Evolutionary conservation across 2,329 filamentous ascomycete species (phyloP).

Genomic region (Ophiognomonia clavigignenti-juglandacearum): DNA sequence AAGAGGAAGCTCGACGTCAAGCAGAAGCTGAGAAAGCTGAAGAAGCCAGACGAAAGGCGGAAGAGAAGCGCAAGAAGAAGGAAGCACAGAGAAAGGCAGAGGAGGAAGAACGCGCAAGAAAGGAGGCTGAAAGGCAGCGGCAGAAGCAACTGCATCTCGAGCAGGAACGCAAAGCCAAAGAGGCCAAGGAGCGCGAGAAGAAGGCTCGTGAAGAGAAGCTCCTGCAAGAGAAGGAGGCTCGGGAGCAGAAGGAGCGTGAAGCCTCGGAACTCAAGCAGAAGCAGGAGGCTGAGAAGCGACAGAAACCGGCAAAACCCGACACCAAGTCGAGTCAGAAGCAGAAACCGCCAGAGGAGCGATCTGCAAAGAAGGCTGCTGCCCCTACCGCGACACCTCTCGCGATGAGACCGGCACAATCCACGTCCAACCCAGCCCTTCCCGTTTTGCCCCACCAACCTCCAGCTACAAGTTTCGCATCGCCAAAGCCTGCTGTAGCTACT

Average conservation of each 20-base stretch:
- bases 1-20: conserved; percentile 71
- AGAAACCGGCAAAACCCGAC: conserved; percentile 41
- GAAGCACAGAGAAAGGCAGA: conserved; percentile 87
- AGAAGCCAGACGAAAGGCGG: conserved; percentile 74
- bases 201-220: conserved; percentile 79
- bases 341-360: conserved; percentile 41
- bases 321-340: conserved; percentile 35
- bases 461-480: conserved; percentile 60
- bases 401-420: conserved; percentile 37
- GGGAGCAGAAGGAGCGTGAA: conserved; percentile 59
- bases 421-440: conserved; percentile 37
- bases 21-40: conserved; percentile 75
- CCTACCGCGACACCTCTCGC: conserved; percentile 30
- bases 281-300: conserved; percentile 53
- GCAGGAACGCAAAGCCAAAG: conserved; percentile 75
- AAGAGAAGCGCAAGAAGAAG: conserved; percentile 87
- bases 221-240: conserved; percentile 70
- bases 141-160: conserved; percentile 84
- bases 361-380: conserved; percentile 35
- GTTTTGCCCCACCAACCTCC: conserved; percentile 56
- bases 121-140: conserved; percentile 78
- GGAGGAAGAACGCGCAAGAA: conserved; percentile 80
- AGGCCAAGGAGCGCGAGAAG: conserved; percentile 76
- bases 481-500: conserved; percentile 72
- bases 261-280: conserved; percentile 49